Percentiles rank a stretch among this genome's conserved stretches.
Evolutionary conservation across 1,284 basidiomycete genomes (phyloP).

Genomic region (Naganishia sp.): DNA sequence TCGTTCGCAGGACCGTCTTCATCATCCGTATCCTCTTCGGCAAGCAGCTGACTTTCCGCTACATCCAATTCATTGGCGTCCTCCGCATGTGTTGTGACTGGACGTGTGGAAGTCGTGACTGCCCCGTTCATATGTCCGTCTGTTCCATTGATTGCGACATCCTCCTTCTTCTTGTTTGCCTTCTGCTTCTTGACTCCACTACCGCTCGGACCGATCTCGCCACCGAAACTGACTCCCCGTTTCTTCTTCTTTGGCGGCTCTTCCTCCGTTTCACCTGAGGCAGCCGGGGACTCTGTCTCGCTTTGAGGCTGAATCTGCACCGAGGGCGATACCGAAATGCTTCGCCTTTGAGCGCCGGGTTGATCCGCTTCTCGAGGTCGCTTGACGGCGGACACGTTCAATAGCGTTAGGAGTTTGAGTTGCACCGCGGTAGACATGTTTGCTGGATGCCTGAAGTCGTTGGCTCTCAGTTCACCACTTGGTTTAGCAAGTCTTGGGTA

Average conservation of each 20-base stretch:
- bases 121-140: slow-evolving; percentile 31
- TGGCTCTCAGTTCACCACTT: background rate
- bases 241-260: slow-evolving; percentile 42
- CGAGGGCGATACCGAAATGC: slow-evolving; percentile 45
- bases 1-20: slow-evolving; percentile 39
- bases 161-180: slow-evolving; percentile 32
- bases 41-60: slow-evolving; percentile 38
- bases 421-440: slow-evolving; percentile 59
- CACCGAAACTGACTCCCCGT: slow-evolving; percentile 47
- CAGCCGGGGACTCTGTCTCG: slow-evolving; percentile 50
- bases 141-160: slow-evolving; percentile 31
- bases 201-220: slow-evolving; percentile 52
- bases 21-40: slow-evolving; percentile 32
- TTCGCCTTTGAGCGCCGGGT: slow-evolving; percentile 56
- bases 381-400: slow-evolving; percentile 84
- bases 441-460: background rate
- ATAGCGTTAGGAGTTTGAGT: slow-evolving; percentile 77
- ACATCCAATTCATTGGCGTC: slow-evolving; percentile 37
- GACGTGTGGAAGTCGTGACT: slow-evolving; percentile 31
- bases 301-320: slow-evolving; percentile 28
- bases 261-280: slow-evolving; percentile 32
- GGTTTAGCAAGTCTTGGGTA: too few relatives aligned
- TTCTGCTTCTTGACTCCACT: slow-evolving; percentile 37
- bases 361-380: slow-evolving; percentile 55
- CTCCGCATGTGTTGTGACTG: slow-evolving; percentile 1